Evolutionary conservation across 2,329 filamentous ascomycete species (phyloP).

Genomic region (Tolypocladium album): DNA sequence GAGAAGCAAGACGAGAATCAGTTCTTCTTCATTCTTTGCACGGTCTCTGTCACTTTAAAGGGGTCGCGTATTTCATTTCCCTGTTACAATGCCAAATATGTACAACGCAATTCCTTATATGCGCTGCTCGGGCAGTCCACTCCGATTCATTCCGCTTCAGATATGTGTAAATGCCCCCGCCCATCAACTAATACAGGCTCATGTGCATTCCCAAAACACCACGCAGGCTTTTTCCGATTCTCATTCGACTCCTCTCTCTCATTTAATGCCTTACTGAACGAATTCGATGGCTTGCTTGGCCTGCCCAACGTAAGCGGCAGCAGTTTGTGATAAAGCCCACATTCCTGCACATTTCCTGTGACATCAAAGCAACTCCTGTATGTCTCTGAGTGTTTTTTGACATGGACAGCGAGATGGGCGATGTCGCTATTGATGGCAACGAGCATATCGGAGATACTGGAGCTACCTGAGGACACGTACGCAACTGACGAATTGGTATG

Average conservation of each 20-base stretch:
- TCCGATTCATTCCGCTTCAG: no score
- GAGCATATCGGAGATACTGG: not conserved
- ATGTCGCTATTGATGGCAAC: not conserved
- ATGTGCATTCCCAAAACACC: not conserved
- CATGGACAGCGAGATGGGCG: constrained; percentile 1
- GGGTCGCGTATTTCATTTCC: not conserved
- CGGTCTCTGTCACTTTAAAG: not conserved
- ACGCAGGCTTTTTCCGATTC: not conserved
- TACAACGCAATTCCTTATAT: not conserved
- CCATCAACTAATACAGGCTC: not conserved
- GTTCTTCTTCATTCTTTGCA: not conserved
- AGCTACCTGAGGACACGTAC: not conserved
- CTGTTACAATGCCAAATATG: not conserved
- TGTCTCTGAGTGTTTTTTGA: not conserved
- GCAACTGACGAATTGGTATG: not conserved
- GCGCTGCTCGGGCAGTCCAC: no score
- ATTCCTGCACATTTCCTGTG: not conserved
- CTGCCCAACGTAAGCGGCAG: not conserved
- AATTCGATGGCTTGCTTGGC: not conserved
- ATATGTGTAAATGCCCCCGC: no score
- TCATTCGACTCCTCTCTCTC: not conserved
- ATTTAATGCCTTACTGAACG: not conserved
- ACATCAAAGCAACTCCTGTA: not conserved
- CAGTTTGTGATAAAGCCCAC: not conserved
- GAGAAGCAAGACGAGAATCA: no score